Percentiles rank a stretch among this genome's conserved stretches.
These are phyloP conservation scores for Talaromyces adpressus DNA, from an alignment of 495 filamentous ascomycete species.

Conservation along the genomic window DNA sequence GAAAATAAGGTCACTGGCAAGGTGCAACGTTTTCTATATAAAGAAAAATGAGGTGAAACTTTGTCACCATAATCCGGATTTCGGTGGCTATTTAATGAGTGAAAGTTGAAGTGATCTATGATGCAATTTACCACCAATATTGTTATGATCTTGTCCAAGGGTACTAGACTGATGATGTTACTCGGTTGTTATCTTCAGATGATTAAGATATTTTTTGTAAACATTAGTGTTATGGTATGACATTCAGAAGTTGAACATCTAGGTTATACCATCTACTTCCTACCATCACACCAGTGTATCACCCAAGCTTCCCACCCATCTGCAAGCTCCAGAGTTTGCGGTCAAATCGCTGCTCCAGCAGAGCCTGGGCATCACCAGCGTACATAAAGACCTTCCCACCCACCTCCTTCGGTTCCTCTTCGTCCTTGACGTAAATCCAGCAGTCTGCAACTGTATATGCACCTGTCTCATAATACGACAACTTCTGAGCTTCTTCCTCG, in stretches of 20 bases:
- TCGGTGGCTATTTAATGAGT: neutral
- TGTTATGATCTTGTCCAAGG: neutral
- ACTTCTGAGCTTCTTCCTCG: no score
- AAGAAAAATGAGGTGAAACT: neutral
- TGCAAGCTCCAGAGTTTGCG: neutral
- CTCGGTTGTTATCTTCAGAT: no score
- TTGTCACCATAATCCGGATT: neutral
- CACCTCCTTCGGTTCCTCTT: no score
- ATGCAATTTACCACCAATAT: neutral
- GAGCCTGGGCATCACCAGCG: no score
- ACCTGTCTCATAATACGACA: no score
- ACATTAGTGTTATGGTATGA: no score
- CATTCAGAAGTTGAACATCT: neutral
- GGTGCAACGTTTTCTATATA: slow-evolving; percentile 12
- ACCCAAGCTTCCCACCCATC: neutral
- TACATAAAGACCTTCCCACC: no score
- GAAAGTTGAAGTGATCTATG: neutral
- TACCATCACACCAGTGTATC: neutral
- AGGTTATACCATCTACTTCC: neutral
- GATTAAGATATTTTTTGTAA: no score
- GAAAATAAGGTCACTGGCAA: slow-evolving; percentile 20
- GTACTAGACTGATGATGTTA: no score
- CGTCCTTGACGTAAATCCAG: no score
- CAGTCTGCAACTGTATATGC: no score
- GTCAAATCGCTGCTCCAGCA: neutral